Conservation (phyloP, 1,139 yeast genomes). For the Candida sp. region DNA sequence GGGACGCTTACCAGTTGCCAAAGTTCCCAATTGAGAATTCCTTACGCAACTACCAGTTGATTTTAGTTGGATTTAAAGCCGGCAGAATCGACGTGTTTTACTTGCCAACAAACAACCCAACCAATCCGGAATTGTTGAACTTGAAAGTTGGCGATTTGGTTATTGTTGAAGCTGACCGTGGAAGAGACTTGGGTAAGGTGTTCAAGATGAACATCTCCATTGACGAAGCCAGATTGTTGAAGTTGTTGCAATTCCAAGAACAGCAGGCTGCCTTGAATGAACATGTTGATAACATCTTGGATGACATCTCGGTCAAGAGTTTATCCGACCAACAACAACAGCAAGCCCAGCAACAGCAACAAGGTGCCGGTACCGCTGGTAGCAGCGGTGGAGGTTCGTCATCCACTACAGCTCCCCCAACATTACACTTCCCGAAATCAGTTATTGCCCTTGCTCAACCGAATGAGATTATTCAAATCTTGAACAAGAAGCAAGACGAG, state of each 20-base stretch:
- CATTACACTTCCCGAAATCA: conserved; percentile 70
- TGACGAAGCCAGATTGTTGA: conserved; percentile 64
- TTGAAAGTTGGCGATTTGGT: conserved; percentile 75
- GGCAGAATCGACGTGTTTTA: conserved; percentile 87
- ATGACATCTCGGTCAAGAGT: conserved; percentile 28
- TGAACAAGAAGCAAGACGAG: conserved; percentile 69
- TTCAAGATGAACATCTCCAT: conserved; percentile 67
- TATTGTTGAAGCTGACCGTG: conserved; percentile 97
- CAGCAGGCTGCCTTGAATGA: conserved; percentile 56
- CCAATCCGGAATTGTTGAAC: conserved; percentile 16
- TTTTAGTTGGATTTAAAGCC: conserved; percentile 83
- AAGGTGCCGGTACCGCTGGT: neutral
- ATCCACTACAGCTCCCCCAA: conserved; percentile 34
- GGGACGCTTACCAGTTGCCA: conserved; percentile 42
- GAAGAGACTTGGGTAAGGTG: conserved; percentile 86
- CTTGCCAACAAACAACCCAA: conserved; percentile 43
- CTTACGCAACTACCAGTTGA: conserved; percentile 40
- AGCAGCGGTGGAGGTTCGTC: neutral
- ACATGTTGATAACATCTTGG: conserved; percentile 16
- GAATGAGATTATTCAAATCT: conserved; percentile 62
- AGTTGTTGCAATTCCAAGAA: conserved; percentile 58
- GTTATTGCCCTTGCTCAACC: conserved; percentile 71
- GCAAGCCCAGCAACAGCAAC: conserved; percentile 9
- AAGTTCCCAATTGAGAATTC: conserved; percentile 44
- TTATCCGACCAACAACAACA: conserved; percentile 12